Evolutionary conservation across 179 eudicot genomes (phyloP).

Genomic region (Sideroxylon spinosum): DNA sequence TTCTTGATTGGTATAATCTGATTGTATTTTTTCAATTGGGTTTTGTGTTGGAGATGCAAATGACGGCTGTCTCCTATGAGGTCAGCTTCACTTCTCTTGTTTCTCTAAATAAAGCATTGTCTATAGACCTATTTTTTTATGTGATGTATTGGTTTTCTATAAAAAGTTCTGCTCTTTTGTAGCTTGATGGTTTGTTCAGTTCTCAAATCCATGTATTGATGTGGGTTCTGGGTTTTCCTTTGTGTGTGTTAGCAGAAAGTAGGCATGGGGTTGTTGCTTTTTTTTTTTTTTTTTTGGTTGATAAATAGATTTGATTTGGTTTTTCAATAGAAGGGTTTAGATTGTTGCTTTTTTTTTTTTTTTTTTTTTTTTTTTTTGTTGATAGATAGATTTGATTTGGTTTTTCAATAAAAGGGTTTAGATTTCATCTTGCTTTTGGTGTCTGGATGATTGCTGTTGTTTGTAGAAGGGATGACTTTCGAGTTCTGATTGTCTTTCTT

Average conservation of each 20-base stretch:
- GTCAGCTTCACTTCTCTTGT: conserved; percentile 27
- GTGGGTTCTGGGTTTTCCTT: conserved; percentile 4
- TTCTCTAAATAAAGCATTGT: not conserved
- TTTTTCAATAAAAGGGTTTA: not conserved
- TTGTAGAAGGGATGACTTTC: not conserved
- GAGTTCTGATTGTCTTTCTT: conserved; percentile 7
- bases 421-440: not conserved
- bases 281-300: too few species aligned
- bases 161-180: not conserved
- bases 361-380: not conserved
- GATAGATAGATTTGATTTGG: not conserved
- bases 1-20: conserved; percentile 17
- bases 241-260: not conserved
- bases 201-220: conserved; percentile 4
- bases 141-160: conserved; percentile 1
- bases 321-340: too few species aligned
- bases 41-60: conserved; percentile 26
- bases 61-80: conserved; percentile 24
- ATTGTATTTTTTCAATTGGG: conserved; percentile 17
- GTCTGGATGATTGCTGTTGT: not conserved
- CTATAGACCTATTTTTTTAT: not conserved
- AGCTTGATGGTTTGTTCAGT: not conserved
- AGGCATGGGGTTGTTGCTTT: not conserved
- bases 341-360: not conserved
- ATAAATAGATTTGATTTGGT: conserved; percentile 1